These are phyloP conservation scores for Zymoseptoria passerinii DNA, from an alignment of 2,329 filamentous ascomycete species.

Conservation along the genomic window DNA sequence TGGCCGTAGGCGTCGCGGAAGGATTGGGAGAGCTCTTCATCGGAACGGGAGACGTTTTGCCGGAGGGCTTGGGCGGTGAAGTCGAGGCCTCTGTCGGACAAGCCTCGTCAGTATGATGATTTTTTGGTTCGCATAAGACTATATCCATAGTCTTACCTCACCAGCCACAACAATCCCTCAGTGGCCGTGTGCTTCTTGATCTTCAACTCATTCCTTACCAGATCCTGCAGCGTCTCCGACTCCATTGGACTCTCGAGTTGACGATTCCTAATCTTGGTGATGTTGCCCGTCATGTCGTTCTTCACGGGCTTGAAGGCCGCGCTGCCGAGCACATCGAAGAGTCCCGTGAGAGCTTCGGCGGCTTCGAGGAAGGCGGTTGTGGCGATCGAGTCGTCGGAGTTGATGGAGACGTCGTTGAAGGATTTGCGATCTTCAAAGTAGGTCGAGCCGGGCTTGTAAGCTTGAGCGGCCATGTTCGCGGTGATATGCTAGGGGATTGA, in stretches of 20 bases:
- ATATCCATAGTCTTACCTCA: too few species aligned
- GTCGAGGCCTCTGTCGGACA: constrained; percentile 89
- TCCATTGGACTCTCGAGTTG: constrained; percentile 68
- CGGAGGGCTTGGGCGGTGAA: constrained; percentile 83
- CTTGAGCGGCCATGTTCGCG: constrained; percentile 4
- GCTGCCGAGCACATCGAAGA: constrained; percentile 63
- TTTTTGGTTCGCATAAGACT: too few species aligned
- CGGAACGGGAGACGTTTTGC: constrained; percentile 60
- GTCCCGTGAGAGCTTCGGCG: constrained; percentile 71
- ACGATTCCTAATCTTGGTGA: constrained; percentile 89
- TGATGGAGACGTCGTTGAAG: constrained; percentile 74
- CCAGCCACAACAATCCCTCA: constrained; percentile 85
- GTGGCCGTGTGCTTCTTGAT: constrained; percentile 80
- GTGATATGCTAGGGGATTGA: background rate
- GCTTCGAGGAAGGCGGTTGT: constrained; percentile 89
- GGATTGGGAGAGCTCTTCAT: constrained; percentile 71
- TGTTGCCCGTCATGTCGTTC: constrained; percentile 81
- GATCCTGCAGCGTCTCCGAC: constrained; percentile 76
- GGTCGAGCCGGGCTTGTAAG: constrained; percentile 52
- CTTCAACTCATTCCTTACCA: constrained; percentile 80
- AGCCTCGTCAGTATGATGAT: too few species aligned
- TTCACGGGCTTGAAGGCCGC: constrained; percentile 86
- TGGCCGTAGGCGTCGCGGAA: constrained; percentile 78
- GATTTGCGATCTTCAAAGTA: constrained; percentile 81
- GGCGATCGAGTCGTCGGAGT: constrained; percentile 67